Evolutionary conservation across 164 flowering plant genomes (phyloP).

Genomic region (Magnolia officinalis): DNA sequence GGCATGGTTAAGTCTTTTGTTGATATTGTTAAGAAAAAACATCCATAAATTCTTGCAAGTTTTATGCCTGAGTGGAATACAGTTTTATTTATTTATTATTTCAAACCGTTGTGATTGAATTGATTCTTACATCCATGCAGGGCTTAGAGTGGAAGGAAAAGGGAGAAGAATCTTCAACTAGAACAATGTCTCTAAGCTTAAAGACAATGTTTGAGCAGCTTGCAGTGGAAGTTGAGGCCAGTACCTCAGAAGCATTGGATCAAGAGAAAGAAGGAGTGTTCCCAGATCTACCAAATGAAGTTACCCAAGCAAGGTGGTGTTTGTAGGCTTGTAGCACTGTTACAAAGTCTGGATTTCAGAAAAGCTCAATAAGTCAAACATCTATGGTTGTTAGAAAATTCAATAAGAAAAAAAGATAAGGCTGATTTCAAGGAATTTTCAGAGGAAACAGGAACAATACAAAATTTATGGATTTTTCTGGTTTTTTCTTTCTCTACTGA

Average conservation of each 20-base stretch:
- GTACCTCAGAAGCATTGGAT: slow-evolving; percentile 55
- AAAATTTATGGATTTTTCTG: no score
- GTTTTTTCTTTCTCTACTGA: background rate
- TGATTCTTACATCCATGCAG: slow-evolving; percentile 27
- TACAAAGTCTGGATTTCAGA: background rate
- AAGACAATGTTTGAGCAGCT: slow-evolving; percentile 88
- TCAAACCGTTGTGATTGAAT: background rate
- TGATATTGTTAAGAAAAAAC: no score
- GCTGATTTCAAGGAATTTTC: background rate
- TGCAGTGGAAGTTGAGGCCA: slow-evolving; percentile 80
- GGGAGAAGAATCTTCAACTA: slow-evolving; percentile 75
- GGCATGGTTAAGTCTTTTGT: no score
- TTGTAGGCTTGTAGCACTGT: background rate
- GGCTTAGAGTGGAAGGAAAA: slow-evolving; percentile 96
- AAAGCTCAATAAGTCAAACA: background rate
- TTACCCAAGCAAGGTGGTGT: slow-evolving; percentile 55
- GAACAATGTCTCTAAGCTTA: slow-evolving; percentile 98
- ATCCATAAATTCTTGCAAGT: no score
- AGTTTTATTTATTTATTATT: no score
- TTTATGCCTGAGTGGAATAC: no score
- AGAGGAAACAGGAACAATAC: background rate
- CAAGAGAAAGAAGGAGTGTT: slow-evolving; percentile 66
- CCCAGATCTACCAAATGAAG: slow-evolving; percentile 44
- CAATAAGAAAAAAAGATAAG: background rate
- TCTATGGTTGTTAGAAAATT: background rate